Percentiles rank a stretch among this genome's conserved stretches.
phyloP scores from a whole-genome alignment of 805 yeast species.

The Ogataea henricii region DNA sequence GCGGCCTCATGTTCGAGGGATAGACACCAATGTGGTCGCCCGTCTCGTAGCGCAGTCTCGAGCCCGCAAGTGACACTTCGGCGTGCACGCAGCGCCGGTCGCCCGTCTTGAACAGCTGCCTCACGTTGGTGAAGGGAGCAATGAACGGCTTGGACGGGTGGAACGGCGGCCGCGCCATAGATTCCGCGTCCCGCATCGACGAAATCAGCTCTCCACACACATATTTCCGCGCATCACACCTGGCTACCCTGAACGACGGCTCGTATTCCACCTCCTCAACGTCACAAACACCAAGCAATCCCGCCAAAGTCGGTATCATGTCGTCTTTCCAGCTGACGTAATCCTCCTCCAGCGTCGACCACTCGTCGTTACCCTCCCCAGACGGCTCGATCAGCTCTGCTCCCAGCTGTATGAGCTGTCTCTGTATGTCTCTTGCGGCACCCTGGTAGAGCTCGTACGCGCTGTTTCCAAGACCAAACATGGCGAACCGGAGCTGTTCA shows the following conservation, averaged over 20 bases:
- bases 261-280: constrained; percentile 64
- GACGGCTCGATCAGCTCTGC: constrained; percentile 61
- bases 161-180: constrained; percentile 25
- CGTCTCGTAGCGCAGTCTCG: constrained; percentile 76
- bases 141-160: constrained; percentile 56
- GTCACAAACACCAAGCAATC: constrained; percentile 62
- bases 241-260: constrained; percentile 54
- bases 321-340: constrained; percentile 87
- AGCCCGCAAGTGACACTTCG: constrained; percentile 70
- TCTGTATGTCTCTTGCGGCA: constrained; percentile 61
- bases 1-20: constrained; percentile 76
- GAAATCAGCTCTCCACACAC: constrained; percentile 31
- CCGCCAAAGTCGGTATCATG: constrained; percentile 62
- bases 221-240: constrained; percentile 28
- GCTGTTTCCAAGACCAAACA: constrained; percentile 90
- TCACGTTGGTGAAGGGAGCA: constrained; percentile 56
- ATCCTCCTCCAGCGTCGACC: constrained; percentile 89
- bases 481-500: constrained; percentile 56
- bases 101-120: constrained; percentile 60
- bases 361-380: constrained; percentile 92
- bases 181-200: constrained; percentile 17
- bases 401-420: constrained; percentile 57
- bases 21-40: constrained; percentile 94
- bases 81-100: constrained; percentile 77
- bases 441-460: constrained; percentile 88